Conservation (phyloP, 1,284 basidiomycete genomes). For the Pulveroboletus sp. region DNA sequence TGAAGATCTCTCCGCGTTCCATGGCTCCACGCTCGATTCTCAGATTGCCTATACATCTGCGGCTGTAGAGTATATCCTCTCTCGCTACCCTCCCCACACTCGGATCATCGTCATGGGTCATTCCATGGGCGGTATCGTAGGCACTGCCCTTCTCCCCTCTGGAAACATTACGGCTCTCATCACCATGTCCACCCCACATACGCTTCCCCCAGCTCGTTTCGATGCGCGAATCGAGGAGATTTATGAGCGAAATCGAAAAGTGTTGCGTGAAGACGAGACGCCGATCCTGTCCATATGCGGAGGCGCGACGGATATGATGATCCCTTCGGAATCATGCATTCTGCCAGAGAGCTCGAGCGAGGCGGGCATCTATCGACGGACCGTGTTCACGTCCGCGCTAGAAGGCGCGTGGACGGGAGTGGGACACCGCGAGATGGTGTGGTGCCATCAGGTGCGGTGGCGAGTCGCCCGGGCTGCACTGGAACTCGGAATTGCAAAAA, state of each 20-base stretch:
- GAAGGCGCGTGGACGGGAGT: slow-evolving; percentile 94
- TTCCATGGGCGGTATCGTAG: slow-evolving; percentile 98
- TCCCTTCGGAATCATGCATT: slow-evolving; percentile 89
- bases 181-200: slow-evolving; percentile 95
- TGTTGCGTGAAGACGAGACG: slow-evolving; percentile 45
- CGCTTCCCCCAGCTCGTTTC: slow-evolving; percentile 85
- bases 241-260: slow-evolving; percentile 52
- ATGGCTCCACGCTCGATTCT: slow-evolving; percentile 84
- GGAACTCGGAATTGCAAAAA: slow-evolving; percentile 53
- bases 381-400: slow-evolving; percentile 84
- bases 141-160: slow-evolving; percentile 69
- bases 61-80: slow-evolving; percentile 78
- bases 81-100: slow-evolving; percentile 66
- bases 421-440: slow-evolving; percentile 95
- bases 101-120: slow-evolving; percentile 84
- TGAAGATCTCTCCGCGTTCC: slow-evolving; percentile 95
- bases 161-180: slow-evolving; percentile 75
- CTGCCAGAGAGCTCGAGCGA: slow-evolving; percentile 43
- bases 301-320: slow-evolving; percentile 89
- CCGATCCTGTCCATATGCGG: slow-evolving; percentile 89
- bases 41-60: slow-evolving; percentile 79
- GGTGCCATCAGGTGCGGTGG: slow-evolving; percentile 98
- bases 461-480: slow-evolving; percentile 79
- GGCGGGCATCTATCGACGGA: slow-evolving; percentile 52
- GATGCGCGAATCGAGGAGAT: slow-evolving; percentile 78